Evolutionary conservation across 1,139 yeast species (phyloP), one percentile per base, ranked within the genome.

Genomic region (Trichomonascaceae sp.): DNA sequence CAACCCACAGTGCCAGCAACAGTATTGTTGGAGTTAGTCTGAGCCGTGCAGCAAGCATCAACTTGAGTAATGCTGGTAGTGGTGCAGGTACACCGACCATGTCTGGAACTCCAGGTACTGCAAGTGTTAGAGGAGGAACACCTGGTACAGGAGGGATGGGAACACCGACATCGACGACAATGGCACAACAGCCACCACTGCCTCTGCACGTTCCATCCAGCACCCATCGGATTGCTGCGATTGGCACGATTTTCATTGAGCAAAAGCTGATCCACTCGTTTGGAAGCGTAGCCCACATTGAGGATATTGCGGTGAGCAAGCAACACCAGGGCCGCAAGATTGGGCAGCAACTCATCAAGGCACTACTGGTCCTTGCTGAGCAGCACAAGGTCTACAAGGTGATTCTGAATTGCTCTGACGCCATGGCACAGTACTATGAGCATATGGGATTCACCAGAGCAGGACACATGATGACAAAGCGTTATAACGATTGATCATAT

Each of bases 201-300:
- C n/a, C n/a, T n/a, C n/a, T n/a, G n/a, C n/a, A n/a, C n/a, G n/a
- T n/a, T n/a, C n/a, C n/a, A n/a, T n/a, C n/a, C n/a, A 29, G 30
- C 9, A 55, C 59, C 1, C 48, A 44, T 26, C 33, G 32, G 4
- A 43, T 59, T 3, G 61, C 56, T 2, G 64, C 60, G 1, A 43
- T 52, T 16, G 65, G 65, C 4, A 48, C 60, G 14, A 46, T 55
- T 4, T 57, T 74, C 5, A 56, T 74, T 6, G 80, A 74, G 48
- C 60, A 56, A 36, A 74, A 60, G 42, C 46, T 60, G 37, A 58
- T 60, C 34, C 96, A 84, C 50, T 70, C 62, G 27, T 74, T 87
- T 52, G 92, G 93, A 0, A 54, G 64, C 35, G 92, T 82, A n/a
- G 97, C 96, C 2, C 97, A 87, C 57, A 78, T 87, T 40, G 97